phyloP scores from a whole-genome alignment of 2,329 filamentous ascomycete genomes.

The Ophiostoma australiae region DNA sequence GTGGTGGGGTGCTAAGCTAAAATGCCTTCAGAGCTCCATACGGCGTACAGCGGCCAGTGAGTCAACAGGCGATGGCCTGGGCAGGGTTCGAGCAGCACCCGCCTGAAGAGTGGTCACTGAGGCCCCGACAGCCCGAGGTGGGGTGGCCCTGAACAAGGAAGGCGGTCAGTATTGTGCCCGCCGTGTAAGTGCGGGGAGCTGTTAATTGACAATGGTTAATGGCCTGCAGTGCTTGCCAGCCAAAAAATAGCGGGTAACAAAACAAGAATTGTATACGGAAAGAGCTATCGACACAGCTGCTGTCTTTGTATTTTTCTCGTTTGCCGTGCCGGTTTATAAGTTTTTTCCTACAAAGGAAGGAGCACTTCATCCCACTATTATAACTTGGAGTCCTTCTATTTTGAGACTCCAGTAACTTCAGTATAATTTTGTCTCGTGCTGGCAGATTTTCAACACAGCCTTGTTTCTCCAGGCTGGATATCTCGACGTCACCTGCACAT shows the following conservation, averaged over 20 bases:
- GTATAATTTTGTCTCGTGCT: not conserved
- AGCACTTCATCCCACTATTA: slow-evolving; percentile 6
- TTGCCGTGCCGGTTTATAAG: not conserved
- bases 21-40: not conserved
- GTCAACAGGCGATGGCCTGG: not conserved
- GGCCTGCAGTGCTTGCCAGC: slow-evolving; percentile 2
- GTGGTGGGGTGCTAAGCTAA: not conserved
- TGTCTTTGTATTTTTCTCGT: slow-evolving; percentile 13
- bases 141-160: slow-evolving; percentile 25
- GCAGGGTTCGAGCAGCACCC: not conserved
- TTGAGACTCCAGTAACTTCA: not conserved
- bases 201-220: slow-evolving; percentile 8
- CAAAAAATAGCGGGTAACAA: slow-evolving; percentile 22
- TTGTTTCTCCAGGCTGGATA: not conserved
- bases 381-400: not conserved
- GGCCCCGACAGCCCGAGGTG: slow-evolving; percentile 25
- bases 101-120: not conserved
- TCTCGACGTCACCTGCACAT: too few species aligned
- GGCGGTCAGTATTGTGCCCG: slow-evolving; percentile 30
- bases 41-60: slow-evolving; percentile 8
- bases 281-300: slow-evolving; percentile 12
- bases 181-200: slow-evolving; percentile 23
- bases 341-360: slow-evolving; percentile 4
- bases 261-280: slow-evolving; percentile 16
- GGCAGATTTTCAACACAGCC: not conserved